Evolutionary conservation across 176 grass and related monocot genomes (phyloP).

Genomic region (Cenchrus purpureus): DNA sequence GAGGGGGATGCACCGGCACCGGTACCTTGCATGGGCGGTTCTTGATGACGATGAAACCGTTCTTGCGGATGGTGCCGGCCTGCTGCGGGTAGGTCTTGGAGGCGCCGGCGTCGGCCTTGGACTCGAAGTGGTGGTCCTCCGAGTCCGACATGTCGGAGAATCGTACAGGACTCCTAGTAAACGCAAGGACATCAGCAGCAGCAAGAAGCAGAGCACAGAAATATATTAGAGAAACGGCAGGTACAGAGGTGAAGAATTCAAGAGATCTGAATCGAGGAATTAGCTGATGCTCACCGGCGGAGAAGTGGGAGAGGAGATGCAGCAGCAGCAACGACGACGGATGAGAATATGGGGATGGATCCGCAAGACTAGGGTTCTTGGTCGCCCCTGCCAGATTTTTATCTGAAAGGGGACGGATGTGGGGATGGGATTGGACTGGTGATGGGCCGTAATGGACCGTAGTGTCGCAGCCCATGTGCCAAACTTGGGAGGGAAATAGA

Average conservation of each 20-base stretch:
- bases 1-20: not conserved
- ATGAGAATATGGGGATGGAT: not conserved
- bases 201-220: not conserved
- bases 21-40: constrained; percentile 52
- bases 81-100: constrained; percentile 67
- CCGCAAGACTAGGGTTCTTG: constrained; percentile 26
- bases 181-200: not conserved
- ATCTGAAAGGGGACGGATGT: not conserved
- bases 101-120: constrained; percentile 53
- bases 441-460: not conserved
- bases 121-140: constrained; percentile 59
- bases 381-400: constrained; percentile 18
- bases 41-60: constrained; percentile 59
- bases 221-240: not conserved
- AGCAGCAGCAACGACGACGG: not conserved
- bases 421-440: too few relatives aligned
- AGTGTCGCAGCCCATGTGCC: not conserved
- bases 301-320: not conserved
- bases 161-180: not conserved
- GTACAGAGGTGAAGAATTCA: not conserved
- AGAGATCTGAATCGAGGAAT: not conserved
- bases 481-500: too few relatives aligned
- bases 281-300: constrained; percentile 1
- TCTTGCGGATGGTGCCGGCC: constrained; percentile 59
- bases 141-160: constrained; percentile 55